These are phyloP conservation scores for Salvia hispanica DNA, from an alignment of 257 asterid species.

Conservation along the genomic window DNA sequence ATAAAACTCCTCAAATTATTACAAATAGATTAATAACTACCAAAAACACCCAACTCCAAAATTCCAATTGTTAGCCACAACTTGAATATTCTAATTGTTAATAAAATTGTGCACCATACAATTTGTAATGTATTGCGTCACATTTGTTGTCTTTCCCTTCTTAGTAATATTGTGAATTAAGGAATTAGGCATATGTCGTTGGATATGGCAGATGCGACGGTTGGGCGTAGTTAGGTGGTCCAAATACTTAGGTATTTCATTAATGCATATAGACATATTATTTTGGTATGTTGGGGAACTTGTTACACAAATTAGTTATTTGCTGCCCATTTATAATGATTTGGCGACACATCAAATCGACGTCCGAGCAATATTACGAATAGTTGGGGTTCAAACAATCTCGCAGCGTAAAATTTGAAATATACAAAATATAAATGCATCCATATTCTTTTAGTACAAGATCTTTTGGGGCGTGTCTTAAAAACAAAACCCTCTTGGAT, in stretches of 20 bases:
- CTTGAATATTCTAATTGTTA: not conserved
- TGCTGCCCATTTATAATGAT: not conserved
- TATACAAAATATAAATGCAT: too few species aligned
- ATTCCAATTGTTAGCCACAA: too few species aligned
- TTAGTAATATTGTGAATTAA: not conserved
- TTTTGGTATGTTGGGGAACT: conserved; percentile 9
- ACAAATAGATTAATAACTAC: too few species aligned
- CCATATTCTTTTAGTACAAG: too few species aligned
- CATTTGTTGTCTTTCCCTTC: not conserved
- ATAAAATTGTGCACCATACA: not conserved
- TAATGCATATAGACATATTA: not conserved
- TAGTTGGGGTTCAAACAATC: too few species aligned
- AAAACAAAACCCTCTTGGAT: too few species aligned
- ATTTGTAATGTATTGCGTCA: not conserved
- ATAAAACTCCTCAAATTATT: too few species aligned
- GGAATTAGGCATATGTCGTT: not conserved
- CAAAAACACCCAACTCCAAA: too few species aligned
- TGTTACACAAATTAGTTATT: not conserved
- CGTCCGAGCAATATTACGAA: too few species aligned
- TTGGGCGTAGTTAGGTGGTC: conserved; percentile 8
- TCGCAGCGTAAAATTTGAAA: too few species aligned
- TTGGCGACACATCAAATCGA: too few species aligned
- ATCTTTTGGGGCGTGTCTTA: too few species aligned
- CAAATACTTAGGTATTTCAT: conserved; percentile 9
- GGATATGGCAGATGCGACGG: not conserved